Evolutionary conservation across 164 flowering plant species (phyloP).

Genomic region (Liquidambar formosana): DNA sequence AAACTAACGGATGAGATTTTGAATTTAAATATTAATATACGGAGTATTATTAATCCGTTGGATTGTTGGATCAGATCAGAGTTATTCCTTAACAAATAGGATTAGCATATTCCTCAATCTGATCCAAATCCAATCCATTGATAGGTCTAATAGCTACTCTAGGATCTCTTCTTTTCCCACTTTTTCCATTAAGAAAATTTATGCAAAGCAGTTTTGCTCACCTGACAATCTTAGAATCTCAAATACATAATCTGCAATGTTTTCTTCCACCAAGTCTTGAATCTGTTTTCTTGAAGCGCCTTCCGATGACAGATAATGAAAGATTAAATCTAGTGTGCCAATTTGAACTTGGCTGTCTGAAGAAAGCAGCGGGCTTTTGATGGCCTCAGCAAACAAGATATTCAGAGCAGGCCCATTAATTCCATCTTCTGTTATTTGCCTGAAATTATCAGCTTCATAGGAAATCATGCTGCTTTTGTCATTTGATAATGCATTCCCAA

Average conservation of each 20-base stretch:
- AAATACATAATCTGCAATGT: slow-evolving; percentile 78
- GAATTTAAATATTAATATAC: too few relatives aligned
- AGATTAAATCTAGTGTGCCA: slow-evolving; percentile 63
- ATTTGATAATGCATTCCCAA: slow-evolving; percentile 35
- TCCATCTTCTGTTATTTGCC: slow-evolving; percentile 38
- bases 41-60: too few relatives aligned
- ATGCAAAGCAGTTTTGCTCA: slow-evolving; percentile 16
- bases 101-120: too few relatives aligned
- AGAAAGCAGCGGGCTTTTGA: slow-evolving; percentile 92
- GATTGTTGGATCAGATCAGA: too few relatives aligned
- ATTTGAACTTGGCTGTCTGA: slow-evolving; percentile 78
- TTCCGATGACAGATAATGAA: slow-evolving; percentile 56
- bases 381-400: slow-evolving; percentile 78
- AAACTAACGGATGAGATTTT: too few relatives aligned
- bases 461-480: slow-evolving; percentile 21
- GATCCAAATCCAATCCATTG: too few relatives aligned
- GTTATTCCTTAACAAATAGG: too few relatives aligned
- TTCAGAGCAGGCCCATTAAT: slow-evolving; percentile 32
- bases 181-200: too few relatives aligned
- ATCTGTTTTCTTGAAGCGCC: slow-evolving; percentile 31
- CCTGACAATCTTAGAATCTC: slow-evolving; percentile 90
- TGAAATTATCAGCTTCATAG: slow-evolving; percentile 46
- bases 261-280: slow-evolving; percentile 71
- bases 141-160: too few relatives aligned
- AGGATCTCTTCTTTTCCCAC: too few relatives aligned